Evolutionary conservation across 2,329 filamentous ascomycete species (phyloP), one percentile per base, ranked within the genome.

Genomic region (Colletotrichum liaoningense): DNA sequence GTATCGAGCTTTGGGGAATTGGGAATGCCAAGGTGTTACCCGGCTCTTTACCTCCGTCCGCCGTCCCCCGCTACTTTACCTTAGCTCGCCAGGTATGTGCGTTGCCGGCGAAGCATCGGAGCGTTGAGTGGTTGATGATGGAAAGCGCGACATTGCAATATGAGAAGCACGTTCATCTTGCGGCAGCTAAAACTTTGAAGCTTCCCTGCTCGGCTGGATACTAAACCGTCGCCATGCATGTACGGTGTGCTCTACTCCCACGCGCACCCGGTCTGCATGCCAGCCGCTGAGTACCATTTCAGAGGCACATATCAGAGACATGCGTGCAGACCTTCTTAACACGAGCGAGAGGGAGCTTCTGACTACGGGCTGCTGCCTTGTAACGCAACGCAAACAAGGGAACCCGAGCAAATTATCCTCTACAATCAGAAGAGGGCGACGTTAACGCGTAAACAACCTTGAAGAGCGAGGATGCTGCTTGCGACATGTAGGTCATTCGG

Each of bases 141-240:
- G 38, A 11, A 49, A 49, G 22, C 38, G 33, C 60, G 16, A n/a
- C 26, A n/a, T n/a, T 7, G 49, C 42, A 38, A 28, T 28, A 63
- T 63, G 11, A 12, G 16, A 64, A 12, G 42, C 8, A 33, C 42
- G 16, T 52, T n/a, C 19, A 28, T 22, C 59, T 33, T 38, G 42
- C 16, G 62, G 46, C 30, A 42, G 62, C n/a, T 56, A 16, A 64
- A 55, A 28, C 16, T 42, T 14, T 46, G 33, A 67, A 56, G 54
- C 60, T 65, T 42, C 33, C 59, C 59, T 69, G n/a, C 54, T 54
- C 26, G 58, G 52, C 49, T 57, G 57, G 22, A 38, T 69, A 65
- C 69, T 52, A 68, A 58, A 52, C 28, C 52, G 28, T 49, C 69
- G 46, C 60, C n/a, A 24, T 64, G 66, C 66, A 69, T 64, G 42